Evolutionary conservation across 495 filamentous ascomycete species (phyloP).

Genomic region (Aspergillus saccharolyticus): DNA sequence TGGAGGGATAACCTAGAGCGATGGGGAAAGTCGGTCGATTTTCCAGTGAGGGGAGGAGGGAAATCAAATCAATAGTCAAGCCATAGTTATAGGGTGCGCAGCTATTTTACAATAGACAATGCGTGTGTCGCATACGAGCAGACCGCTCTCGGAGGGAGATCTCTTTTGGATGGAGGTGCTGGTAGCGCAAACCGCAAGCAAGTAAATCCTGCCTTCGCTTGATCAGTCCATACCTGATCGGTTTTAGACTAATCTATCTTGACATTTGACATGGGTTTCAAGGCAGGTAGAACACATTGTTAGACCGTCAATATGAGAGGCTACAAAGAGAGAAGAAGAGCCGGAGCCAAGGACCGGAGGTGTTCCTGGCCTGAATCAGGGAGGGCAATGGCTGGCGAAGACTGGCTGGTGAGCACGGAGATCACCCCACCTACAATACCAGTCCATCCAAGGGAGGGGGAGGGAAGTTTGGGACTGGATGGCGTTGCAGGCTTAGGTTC

Average conservation of each 20-base stretch:
- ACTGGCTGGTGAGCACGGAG: constrained; percentile 23
- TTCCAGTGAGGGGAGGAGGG: background rate
- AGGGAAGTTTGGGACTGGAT: constrained; percentile 8
- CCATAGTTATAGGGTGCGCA: background rate
- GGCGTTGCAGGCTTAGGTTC: background rate
- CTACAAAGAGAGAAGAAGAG: constrained; percentile 12
- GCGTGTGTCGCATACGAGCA: background rate
- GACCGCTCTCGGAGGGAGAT: background rate
- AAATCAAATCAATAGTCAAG: constrained; percentile 4
- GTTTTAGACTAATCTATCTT: background rate
- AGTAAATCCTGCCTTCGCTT: background rate
- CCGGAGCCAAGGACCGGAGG: constrained; percentile 23
- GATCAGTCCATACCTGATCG: background rate
- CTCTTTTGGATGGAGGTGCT: background rate
- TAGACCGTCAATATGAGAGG: constrained; percentile 3
- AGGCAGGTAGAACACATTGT: background rate
- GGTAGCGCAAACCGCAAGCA: background rate
- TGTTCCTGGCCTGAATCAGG: constrained; percentile 27
- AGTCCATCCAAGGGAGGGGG: constrained; percentile 16
- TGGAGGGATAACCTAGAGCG: background rate
- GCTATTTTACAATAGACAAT: background rate
- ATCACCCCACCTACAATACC: constrained; percentile 25
- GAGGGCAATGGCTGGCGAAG: constrained; percentile 23
- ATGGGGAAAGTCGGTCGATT: background rate
- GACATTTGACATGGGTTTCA: background rate